These are phyloP conservation scores for Chamaecyparis obtusa DNA, from an alignment of 75 land plant genomes.

Conservation along the genomic window DNA sequence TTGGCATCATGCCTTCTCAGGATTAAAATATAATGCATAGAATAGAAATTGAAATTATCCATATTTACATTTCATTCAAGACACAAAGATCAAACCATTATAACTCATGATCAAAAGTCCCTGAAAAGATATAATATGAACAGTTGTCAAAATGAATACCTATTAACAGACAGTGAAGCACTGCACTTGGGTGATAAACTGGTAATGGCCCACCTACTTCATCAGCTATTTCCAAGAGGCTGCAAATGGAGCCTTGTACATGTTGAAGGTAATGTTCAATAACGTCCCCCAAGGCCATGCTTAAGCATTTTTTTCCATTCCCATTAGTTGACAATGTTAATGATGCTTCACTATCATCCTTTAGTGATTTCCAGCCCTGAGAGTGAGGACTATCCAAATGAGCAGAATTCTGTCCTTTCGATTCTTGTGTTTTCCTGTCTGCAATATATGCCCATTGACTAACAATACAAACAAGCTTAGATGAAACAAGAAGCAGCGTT, in stretches of 20 bases:
- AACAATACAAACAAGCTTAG: constrained; percentile 30
- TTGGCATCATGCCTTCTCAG: background rate
- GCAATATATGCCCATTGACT: constrained; percentile 25
- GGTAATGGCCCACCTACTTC: constrained; percentile 43
- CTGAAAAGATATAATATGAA: background rate
- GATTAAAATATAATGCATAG: background rate
- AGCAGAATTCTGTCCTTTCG: background rate
- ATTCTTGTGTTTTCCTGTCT: constrained; percentile 9
- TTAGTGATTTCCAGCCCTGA: background rate
- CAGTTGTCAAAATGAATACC: constrained; percentile 37
- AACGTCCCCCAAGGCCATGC: background rate
- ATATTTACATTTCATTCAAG: background rate
- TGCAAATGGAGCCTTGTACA: constrained; percentile 9
- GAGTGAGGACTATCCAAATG: background rate
- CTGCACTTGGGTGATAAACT: constrained; percentile 69
- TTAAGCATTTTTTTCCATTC: background rate
- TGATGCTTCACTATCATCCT: background rate
- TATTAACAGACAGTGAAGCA: constrained; percentile 54
- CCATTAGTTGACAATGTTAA: background rate
- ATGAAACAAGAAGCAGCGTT: constrained; percentile 38
- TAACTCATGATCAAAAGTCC: background rate
- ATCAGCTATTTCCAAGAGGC: constrained; percentile 53
- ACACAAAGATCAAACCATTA: background rate
- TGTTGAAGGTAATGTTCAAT: background rate
- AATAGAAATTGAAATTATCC: background rate